phyloP scores from a whole-genome alignment of 805 yeast species.

The Candida dajiaensis region DNA sequence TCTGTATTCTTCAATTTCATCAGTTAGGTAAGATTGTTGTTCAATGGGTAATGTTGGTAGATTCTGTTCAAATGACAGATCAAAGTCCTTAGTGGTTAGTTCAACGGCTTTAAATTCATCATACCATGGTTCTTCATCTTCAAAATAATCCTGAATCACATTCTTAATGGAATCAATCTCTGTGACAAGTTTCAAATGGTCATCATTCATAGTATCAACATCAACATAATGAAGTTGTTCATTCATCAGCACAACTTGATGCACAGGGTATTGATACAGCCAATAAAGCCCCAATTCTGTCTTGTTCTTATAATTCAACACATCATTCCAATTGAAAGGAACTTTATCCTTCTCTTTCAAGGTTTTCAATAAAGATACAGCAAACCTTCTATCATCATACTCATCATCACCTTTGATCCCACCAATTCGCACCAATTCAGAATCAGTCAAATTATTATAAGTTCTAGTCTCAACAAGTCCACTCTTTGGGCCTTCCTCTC shows the following conservation, averaged over 20 bases:
- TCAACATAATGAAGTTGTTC: constrained; percentile 5
- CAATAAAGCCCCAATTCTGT: constrained; percentile 14
- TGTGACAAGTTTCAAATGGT: background rate
- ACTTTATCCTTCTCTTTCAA: background rate
- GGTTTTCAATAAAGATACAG: constrained; percentile 4
- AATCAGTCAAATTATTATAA: background rate
- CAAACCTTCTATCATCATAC: constrained; percentile 10
- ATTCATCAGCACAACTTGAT: constrained; percentile 15
- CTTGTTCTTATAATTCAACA: constrained; percentile 11
- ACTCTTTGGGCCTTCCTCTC: background rate
- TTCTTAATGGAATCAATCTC: constrained; percentile 2
- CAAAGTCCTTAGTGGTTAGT: constrained; percentile 13
- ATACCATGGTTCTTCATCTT: background rate
- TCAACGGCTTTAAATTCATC: constrained; percentile 3
- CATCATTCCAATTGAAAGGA: constrained; percentile 15
- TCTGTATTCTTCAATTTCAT: constrained; percentile 10
- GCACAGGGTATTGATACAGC: constrained; percentile 6
- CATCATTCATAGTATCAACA: constrained; percentile 2
- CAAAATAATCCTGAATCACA: constrained; percentile 1
- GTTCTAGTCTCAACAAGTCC: background rate
- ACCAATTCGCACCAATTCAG: background rate
- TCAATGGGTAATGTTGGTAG: background rate
- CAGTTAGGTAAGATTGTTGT: background rate
- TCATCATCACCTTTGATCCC: background rate
- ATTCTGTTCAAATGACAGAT: background rate